phyloP scores from a whole-genome alignment of 2,329 filamentous ascomycete genomes.

The Ustulina deusta region DNA sequence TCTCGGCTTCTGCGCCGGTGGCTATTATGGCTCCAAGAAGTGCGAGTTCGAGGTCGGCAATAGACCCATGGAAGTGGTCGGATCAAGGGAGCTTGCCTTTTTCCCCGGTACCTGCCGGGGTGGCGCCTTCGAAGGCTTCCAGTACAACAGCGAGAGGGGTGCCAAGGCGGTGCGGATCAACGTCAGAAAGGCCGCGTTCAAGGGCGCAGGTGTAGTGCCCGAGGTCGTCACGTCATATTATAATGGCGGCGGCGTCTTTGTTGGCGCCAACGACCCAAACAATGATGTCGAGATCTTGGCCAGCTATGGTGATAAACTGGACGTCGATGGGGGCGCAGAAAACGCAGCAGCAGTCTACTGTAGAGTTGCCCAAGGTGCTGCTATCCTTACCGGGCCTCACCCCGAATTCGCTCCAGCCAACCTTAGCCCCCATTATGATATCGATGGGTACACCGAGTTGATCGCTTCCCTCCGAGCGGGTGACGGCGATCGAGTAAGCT shows the following conservation, averaged over 20 bases:
- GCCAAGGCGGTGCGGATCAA: slow-evolving; percentile 77
- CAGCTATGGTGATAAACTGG: slow-evolving; percentile 78
- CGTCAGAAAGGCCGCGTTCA: slow-evolving; percentile 71
- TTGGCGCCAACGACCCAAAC: slow-evolving; percentile 73
- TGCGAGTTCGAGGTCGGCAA: slow-evolving; percentile 96
- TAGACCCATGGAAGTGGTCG: slow-evolving; percentile 83
- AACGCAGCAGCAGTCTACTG: slow-evolving; percentile 86
- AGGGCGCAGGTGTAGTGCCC: slow-evolving; percentile 61
- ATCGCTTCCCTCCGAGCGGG: slow-evolving; percentile 75
- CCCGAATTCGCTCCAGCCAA: slow-evolving; percentile 93
- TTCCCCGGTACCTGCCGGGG: slow-evolving; percentile 89
- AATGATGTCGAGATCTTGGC: slow-evolving; percentile 84
- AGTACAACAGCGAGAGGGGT: slow-evolving; percentile 88
- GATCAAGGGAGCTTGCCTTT: slow-evolving; percentile 85
- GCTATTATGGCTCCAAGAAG: slow-evolving; percentile 83
- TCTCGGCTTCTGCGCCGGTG: slow-evolving; percentile 92
- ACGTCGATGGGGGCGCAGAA: slow-evolving; percentile 79
- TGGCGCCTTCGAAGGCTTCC: slow-evolving; percentile 87
- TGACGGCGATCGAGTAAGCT: slow-evolving; percentile 76
- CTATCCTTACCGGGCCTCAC: slow-evolving; percentile 86
- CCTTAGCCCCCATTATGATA: slow-evolving; percentile 73
- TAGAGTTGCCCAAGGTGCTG: slow-evolving; percentile 82
- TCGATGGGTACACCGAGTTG: slow-evolving; percentile 77
- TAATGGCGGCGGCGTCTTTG: slow-evolving; percentile 94
- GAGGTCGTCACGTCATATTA: slow-evolving; percentile 82